Percentiles rank a stretch among this genome's conserved stretches.
These are phyloP conservation scores for Ascochyta lentis DNA, from an alignment of 2,329 filamentous ascomycete genomes.

Conservation along the genomic window DNA sequence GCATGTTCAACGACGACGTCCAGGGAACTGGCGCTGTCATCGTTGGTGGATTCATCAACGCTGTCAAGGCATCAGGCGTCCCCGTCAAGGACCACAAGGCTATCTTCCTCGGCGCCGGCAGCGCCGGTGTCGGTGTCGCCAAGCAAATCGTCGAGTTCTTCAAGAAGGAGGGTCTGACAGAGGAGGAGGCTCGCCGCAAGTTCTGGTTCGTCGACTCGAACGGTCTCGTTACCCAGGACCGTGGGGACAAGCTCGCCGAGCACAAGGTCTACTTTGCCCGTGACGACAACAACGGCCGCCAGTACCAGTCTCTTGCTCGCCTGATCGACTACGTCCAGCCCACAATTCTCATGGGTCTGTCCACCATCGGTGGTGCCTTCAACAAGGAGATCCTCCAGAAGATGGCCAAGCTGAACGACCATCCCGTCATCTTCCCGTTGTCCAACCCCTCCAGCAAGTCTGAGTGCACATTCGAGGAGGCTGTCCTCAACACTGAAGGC, in stretches of 20 bases:
- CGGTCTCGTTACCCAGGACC: slow-evolving; percentile 90
- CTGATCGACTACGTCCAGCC: slow-evolving; percentile 95
- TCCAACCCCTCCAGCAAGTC: slow-evolving; percentile 97
- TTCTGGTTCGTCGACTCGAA: slow-evolving; percentile 99
- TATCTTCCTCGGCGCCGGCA: slow-evolving; percentile 95
- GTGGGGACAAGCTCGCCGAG: slow-evolving; percentile 90
- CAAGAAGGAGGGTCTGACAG: slow-evolving; percentile 86
- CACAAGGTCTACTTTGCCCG: slow-evolving; percentile 78
- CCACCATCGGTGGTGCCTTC: slow-evolving; percentile 93
- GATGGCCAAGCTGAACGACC: slow-evolving; percentile 68
- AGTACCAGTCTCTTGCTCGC: slow-evolving; percentile 80
- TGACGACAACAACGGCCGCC: slow-evolving; percentile 68
- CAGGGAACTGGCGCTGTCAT: slow-evolving; percentile 97
- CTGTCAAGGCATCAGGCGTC: slow-evolving; percentile 83
- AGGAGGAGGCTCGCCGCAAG: slow-evolving; percentile 84
- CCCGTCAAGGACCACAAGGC: slow-evolving; percentile 89
- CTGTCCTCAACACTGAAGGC: slow-evolving; percentile 88
- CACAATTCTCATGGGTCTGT: slow-evolving; percentile 91
- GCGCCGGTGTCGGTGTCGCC: slow-evolving; percentile 94
- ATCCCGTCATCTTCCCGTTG: slow-evolving; percentile 82
- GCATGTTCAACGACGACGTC: slow-evolving; percentile 98
- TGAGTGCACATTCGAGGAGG: slow-evolving; percentile 96
- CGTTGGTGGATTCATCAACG: slow-evolving; percentile 77
- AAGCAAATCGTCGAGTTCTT: slow-evolving; percentile 99
- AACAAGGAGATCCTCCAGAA: slow-evolving; percentile 80